Percentiles rank a stretch among this genome's conserved stretches.
Conservation (phyloP, 345 rosid species). For the Aquilaria malaccensis region DNA sequence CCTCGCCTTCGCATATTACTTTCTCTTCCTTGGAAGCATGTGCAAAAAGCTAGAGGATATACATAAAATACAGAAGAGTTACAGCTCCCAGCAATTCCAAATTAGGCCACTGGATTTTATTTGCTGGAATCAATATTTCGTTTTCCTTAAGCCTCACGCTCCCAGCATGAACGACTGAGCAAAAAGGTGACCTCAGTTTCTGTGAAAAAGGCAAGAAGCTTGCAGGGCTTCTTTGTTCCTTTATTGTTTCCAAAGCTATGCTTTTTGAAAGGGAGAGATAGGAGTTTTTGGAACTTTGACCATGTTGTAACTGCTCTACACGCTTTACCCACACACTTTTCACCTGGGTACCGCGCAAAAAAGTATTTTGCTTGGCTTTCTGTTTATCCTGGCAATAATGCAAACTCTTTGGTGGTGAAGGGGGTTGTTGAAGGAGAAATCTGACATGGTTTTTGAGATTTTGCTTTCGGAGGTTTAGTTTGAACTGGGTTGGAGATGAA, state of each 20-base stretch:
- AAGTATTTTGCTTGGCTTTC: constrained; percentile 29
- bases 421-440: constrained; percentile 9
- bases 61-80: neutral
- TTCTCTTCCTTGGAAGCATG: constrained; percentile 3
- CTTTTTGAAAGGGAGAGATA: constrained; percentile 12
- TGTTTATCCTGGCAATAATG: constrained; percentile 9
- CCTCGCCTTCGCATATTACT: constrained; percentile 2
- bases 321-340: constrained; percentile 8
- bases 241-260: constrained; percentile 13
- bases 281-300: constrained; percentile 24
- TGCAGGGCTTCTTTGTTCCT: constrained; percentile 15
- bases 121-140: neutral
- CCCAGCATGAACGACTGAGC: constrained; percentile 19
- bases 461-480: constrained; percentile 14
- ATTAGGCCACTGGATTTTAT: neutral
- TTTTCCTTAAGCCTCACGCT: constrained; percentile 17
- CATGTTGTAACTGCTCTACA: neutral
- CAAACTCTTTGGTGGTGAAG: constrained; percentile 8
- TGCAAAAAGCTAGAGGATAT: constrained; percentile 7
- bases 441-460: constrained; percentile 28
- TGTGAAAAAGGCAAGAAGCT: constrained; percentile 15
- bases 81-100: neutral
- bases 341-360: constrained; percentile 10
- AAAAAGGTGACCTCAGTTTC: constrained; percentile 16
- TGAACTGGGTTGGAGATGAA: constrained; percentile 24